Evolutionary conservation across 192 early-diverging fungal genomes (phyloP).

Genomic region (Coemansia sp.): DNA sequence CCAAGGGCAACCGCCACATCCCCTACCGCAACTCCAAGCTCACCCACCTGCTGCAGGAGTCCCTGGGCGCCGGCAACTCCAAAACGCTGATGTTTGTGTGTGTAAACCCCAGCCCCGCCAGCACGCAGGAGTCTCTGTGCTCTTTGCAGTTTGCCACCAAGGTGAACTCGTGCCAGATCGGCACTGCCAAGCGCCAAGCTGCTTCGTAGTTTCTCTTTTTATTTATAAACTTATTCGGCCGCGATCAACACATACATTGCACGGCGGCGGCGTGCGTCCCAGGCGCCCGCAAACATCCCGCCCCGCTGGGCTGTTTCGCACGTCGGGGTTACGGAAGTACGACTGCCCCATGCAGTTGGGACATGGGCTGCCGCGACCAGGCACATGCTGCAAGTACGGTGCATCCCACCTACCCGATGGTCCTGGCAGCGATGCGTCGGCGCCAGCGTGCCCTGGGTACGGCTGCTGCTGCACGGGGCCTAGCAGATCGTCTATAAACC

Average conservation of each 20-base stretch:
- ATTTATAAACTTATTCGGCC: conserved; percentile 21
- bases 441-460: no score
- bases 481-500: conserved; percentile 30
- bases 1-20: conserved; percentile 74
- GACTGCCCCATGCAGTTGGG: conserved; percentile 37
- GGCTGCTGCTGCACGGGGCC: conserved; percentile 7
- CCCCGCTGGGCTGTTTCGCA: conserved; percentile 1
- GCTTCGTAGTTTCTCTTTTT: conserved; percentile 12
- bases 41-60: conserved; percentile 58
- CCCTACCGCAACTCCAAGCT: conserved; percentile 96
- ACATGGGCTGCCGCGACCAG: conserved; percentile 29
- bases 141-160: conserved; percentile 94
- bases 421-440: not conserved
- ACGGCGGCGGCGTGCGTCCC: conserved; percentile 27
- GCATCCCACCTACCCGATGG: not conserved
- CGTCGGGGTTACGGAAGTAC: conserved; percentile 30
- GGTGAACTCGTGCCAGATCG: conserved; percentile 88
- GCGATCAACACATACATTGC: conserved; percentile 24
- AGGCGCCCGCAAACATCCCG: conserved; percentile 23
- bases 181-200: conserved; percentile 65
- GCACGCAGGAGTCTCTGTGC: conserved; percentile 82
- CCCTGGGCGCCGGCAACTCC: conserved; percentile 76
- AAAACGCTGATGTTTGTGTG: conserved; percentile 99
- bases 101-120: conserved; percentile 76
- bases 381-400: conserved; percentile 18